These are phyloP conservation scores for Piloderma croceum DNA, from an alignment of 768 basidiomycete genomes.

Conservation along the genomic window DNA sequence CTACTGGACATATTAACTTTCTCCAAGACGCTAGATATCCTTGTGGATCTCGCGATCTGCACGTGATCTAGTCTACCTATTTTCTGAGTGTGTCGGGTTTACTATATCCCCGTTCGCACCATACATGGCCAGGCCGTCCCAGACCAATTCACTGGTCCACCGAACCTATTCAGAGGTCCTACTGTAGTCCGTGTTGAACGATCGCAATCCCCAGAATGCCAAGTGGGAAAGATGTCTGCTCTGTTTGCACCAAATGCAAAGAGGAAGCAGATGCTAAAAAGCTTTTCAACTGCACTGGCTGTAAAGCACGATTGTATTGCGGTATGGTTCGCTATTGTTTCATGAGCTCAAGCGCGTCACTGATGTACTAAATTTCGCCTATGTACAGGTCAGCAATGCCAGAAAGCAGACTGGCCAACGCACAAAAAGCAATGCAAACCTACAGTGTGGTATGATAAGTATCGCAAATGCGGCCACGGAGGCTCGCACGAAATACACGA, in stretches of 20 bases:
- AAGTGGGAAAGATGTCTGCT: background rate
- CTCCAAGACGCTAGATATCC: no score
- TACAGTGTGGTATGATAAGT: conserved; percentile 28
- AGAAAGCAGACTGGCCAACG: conserved; percentile 25
- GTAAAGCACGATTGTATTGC: conserved; percentile 3
- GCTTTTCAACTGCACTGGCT: no score
- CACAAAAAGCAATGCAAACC: conserved; percentile 26
- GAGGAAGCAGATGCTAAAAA: conserved; percentile 2
- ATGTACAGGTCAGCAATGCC: conserved; percentile 21
- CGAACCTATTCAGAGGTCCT: no score
- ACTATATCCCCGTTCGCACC: no score
- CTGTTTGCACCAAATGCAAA: conserved; percentile 1
- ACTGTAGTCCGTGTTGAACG: background rate
- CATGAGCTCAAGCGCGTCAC: background rate
- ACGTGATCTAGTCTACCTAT: no score
- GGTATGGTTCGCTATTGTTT: background rate
- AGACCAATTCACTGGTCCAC: no score
- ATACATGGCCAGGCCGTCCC: no score
- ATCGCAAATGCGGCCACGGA: conserved; percentile 28
- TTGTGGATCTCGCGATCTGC: no score
- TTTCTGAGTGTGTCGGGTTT: no score
- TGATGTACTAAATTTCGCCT: no score
- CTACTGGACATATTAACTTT: no score
- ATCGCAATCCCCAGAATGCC: background rate
- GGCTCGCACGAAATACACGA: conserved; percentile 27